phyloP scores from a whole-genome alignment of 2,329 filamentous ascomycete genomes.

The Ophiostoma sp. region DNA sequence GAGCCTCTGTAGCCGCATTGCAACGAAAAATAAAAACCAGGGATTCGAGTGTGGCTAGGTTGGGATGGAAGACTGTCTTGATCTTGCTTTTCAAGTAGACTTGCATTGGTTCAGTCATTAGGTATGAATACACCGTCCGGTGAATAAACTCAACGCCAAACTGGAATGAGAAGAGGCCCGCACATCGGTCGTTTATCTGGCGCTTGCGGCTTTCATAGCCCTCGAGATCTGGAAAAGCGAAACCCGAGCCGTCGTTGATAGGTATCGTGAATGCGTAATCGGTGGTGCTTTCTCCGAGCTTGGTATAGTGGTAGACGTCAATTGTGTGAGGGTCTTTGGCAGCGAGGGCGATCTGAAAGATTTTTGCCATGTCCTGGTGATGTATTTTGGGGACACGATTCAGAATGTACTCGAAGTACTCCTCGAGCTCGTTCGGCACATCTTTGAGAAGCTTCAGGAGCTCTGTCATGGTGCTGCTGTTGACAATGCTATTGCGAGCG shows the following conservation, averaged over 20 bases:
- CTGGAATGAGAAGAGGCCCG: background rate
- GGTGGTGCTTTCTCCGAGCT: background rate
- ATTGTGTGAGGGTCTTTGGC: background rate
- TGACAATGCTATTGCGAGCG: background rate
- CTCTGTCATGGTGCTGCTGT: background rate
- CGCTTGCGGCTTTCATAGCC: background rate
- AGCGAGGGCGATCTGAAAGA: background rate
- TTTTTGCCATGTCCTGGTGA: conserved; percentile 1
- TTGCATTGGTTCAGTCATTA: background rate
- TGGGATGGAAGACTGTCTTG: background rate
- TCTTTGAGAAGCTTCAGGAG: background rate
- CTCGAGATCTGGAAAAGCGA: background rate
- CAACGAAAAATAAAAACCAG: background rate
- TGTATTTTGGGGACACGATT: background rate
- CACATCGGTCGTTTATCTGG: background rate
- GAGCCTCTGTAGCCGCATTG: background rate
- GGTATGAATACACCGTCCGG: background rate
- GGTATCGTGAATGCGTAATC: background rate
- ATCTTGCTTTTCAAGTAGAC: background rate
- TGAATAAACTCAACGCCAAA: background rate
- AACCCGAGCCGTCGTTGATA: background rate
- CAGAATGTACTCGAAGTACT: background rate
- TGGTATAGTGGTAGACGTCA: too few species aligned
- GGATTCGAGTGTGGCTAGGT: background rate
- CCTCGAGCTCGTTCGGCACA: background rate